These are phyloP conservation scores for Euclidium syriacum DNA, from an alignment of 345 rosid species.

Conservation along the genomic window DNA sequence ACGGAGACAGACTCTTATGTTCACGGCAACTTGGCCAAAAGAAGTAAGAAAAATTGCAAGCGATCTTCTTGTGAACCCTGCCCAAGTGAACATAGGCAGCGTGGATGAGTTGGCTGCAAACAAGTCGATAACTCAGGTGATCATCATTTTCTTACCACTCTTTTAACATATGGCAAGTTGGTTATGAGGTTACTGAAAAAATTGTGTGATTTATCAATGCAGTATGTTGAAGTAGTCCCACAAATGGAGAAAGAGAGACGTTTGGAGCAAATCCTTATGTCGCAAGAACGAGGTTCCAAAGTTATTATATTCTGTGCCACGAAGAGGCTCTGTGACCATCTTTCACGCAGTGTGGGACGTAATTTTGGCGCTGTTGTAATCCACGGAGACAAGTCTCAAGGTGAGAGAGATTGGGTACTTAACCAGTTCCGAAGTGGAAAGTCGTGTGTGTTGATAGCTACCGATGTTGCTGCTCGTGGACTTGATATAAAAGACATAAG, in stretches of 20 bases:
- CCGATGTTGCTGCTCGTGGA: conserved; percentile 98
- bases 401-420: conserved; percentile 94
- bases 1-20: conserved; percentile 88
- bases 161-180: conserved; percentile 3
- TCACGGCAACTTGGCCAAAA: conserved; percentile 98
- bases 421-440: conserved; percentile 84
- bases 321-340: conserved; percentile 89
- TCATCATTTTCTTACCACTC: neutral
- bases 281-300: conserved; percentile 91
- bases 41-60: conserved; percentile 89
- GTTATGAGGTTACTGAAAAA: conserved; percentile 5
- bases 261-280: conserved; percentile 77
- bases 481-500: conserved; percentile 93
- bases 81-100: conserved; percentile 93
- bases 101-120: conserved; percentile 96
- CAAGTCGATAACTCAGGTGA: conserved; percentile 94
- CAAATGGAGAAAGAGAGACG: conserved; percentile 95
- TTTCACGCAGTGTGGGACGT: conserved; percentile 74
- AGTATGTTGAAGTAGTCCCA: conserved; percentile 91
- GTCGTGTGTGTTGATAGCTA: conserved; percentile 84
- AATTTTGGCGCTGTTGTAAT: conserved; percentile 83
- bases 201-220: conserved; percentile 15
- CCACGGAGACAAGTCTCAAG: conserved; percentile 96
- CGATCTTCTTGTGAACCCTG: conserved; percentile 88
- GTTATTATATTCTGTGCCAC: conserved; percentile 89